Evolutionary conservation across 192 early-diverging fungal genomes (phyloP).

Genomic region (Thamnidium elegans): DNA sequence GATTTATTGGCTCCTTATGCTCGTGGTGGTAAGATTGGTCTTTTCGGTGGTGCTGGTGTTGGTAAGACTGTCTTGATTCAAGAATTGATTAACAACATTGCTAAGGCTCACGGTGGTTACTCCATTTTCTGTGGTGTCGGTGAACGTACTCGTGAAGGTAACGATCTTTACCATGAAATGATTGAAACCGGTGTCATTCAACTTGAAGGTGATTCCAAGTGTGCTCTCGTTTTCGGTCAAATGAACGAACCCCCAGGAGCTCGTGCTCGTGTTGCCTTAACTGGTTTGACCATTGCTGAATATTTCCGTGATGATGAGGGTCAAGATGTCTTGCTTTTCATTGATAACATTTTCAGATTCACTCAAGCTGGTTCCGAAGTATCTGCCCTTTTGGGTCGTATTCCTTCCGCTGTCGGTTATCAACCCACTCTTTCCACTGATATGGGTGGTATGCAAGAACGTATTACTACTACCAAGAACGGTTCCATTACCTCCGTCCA

Average conservation of each 20-base stretch:
- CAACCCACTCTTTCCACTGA: constrained; percentile 98
- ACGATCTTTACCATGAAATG: constrained; percentile 74
- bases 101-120: constrained; percentile 99
- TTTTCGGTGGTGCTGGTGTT: constrained; percentile 99
- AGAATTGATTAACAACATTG: constrained; percentile 99
- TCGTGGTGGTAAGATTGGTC: constrained; percentile 98
- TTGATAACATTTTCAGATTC: constrained; percentile 99
- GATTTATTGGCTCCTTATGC: constrained; percentile 96
- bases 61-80: constrained; percentile 99
- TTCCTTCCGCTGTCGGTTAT: constrained; percentile 99
- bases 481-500: constrained; percentile 99
- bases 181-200: constrained; percentile 84
- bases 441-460: constrained; percentile 99
- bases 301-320: constrained; percentile 99
- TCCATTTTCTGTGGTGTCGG: constrained; percentile 98
- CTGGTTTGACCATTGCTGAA: constrained; percentile 97
- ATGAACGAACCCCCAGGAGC: constrained; percentile 99
- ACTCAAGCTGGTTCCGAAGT: constrained; percentile 99
- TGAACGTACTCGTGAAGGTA: constrained; percentile 99
- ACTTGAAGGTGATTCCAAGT: constrained; percentile 92
- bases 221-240: constrained; percentile 96
- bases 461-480: constrained; percentile 99
- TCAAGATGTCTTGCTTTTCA: constrained; percentile 99
- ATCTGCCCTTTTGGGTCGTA: constrained; percentile 98
- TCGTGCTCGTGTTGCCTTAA: constrained; percentile 97